phyloP scores from a whole-genome alignment of 805 yeast species.

The Myxozyma nipponensis region DNA sequence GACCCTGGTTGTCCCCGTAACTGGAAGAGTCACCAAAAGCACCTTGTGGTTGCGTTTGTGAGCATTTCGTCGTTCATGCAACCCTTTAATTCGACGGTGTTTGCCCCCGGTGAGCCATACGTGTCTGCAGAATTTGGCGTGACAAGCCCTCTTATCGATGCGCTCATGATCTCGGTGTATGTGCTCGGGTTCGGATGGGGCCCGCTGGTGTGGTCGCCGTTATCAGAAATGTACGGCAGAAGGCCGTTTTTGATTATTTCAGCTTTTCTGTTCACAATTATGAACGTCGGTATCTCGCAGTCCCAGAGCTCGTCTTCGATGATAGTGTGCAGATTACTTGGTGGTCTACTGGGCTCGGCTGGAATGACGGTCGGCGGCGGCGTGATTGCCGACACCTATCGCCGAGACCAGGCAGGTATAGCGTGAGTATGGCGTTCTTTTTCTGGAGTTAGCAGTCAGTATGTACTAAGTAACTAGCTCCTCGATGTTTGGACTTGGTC shows the following conservation, averaged over 20 bases:
- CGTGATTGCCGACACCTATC: slow-evolving; percentile 50
- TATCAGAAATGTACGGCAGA: slow-evolving; percentile 61
- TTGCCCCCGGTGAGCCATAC: slow-evolving; percentile 60
- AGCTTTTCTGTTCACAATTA: slow-evolving; percentile 45
- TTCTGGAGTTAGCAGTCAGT: slow-evolving; percentile 37
- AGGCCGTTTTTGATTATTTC: slow-evolving; percentile 53
- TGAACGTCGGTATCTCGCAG: slow-evolving; percentile 62
- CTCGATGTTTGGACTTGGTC: slow-evolving; percentile 65
- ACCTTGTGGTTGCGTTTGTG: slow-evolving; percentile 32
- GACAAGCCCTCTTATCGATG: no score
- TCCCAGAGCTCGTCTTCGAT: slow-evolving; percentile 53
- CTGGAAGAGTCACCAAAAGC: slow-evolving; percentile 36
- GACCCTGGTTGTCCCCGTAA: slow-evolving; percentile 42
- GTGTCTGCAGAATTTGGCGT: slow-evolving; percentile 47
- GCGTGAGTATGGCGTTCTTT: slow-evolving; percentile 68
- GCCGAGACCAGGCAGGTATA: no score
- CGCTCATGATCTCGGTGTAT: slow-evolving; percentile 52
- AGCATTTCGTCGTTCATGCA: slow-evolving; percentile 22
- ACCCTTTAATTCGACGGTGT: slow-evolving; percentile 71
- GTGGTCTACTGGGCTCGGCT: slow-evolving; percentile 63
- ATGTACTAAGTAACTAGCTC: slow-evolving; percentile 39
- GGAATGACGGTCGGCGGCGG: slow-evolving; percentile 70
- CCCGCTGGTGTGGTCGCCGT: slow-evolving; percentile 61
- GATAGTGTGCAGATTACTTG: slow-evolving; percentile 55
- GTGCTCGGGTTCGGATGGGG: slow-evolving; percentile 69